phyloP scores from a whole-genome alignment of 768 basidiomycete species.

The Xerocomus brunneocitrinus region DNA sequence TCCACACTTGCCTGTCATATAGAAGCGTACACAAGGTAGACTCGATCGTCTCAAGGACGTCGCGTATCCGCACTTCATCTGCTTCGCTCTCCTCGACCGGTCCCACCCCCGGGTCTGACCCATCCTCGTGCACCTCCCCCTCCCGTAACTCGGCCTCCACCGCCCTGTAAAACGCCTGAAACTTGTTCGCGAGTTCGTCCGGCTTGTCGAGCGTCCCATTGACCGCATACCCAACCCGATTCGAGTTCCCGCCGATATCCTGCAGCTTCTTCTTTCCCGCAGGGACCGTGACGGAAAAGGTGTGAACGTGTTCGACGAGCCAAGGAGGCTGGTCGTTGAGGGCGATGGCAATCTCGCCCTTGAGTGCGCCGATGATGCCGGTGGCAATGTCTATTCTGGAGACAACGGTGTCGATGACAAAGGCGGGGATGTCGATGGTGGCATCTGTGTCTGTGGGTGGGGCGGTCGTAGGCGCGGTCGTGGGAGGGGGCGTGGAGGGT shows the following conservation, averaged over 20 bases:
- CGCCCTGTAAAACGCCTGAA: slow-evolving; percentile 69
- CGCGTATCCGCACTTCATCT: slow-evolving; percentile 45
- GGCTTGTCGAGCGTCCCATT: slow-evolving; percentile 39
- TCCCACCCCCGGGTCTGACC: not conserved
- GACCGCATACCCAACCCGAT: slow-evolving; percentile 38
- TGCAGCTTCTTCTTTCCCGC: slow-evolving; percentile 30
- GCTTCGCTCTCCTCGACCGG: slow-evolving; percentile 13
- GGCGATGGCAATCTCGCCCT: no score
- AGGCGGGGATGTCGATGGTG: no score
- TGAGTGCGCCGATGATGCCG: no score
- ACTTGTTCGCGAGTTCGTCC: slow-evolving; percentile 46
- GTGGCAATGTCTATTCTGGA: no score
- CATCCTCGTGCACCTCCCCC: slow-evolving; percentile 11
- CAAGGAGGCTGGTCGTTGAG: no score
- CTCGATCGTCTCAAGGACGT: slow-evolving; percentile 73
- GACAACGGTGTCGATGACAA: no score
- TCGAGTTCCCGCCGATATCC: slow-evolving; percentile 25
- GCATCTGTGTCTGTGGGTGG: no score
- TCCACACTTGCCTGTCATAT: slow-evolving; percentile 81
- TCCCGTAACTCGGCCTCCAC: slow-evolving; percentile 60
- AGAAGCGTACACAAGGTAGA: slow-evolving; percentile 63
- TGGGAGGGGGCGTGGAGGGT: no score
- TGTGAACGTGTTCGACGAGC: no score
- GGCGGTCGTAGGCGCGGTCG: no score
- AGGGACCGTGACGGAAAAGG: slow-evolving; percentile 28